Evolutionary conservation across 495 filamentous ascomycete species (phyloP).

Genomic region (Pyrenopolyporus hunteri): DNA sequence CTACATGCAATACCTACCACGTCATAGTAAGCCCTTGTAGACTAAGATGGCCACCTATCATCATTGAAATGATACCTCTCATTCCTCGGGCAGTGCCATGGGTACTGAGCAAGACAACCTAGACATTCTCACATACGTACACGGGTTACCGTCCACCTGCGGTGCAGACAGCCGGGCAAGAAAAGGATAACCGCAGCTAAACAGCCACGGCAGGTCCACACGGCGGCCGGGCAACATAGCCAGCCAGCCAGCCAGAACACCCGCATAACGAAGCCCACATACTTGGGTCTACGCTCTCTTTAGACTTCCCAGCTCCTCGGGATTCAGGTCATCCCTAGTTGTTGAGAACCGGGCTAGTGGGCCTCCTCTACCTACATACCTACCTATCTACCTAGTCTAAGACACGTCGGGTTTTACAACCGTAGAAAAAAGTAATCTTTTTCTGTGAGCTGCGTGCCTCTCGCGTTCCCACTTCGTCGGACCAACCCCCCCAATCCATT

Average conservation of each 20-base stretch:
- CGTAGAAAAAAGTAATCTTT: slow-evolving; percentile 24
- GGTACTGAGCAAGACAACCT: slow-evolving; percentile 12
- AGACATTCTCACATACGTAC: slow-evolving; percentile 18
- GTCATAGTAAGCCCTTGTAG: too few relatives aligned
- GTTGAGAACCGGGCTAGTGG: slow-evolving; percentile 5
- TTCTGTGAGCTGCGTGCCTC: slow-evolving; percentile 35
- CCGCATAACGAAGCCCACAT: slow-evolving; percentile 23
- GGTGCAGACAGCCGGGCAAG: slow-evolving; percentile 39
- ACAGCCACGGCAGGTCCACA: slow-evolving; percentile 35
- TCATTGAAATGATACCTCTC: too few relatives aligned
- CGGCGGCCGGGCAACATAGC: slow-evolving; percentile 22
- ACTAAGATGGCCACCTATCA: too few relatives aligned
- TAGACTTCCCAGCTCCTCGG: slow-evolving; percentile 23
- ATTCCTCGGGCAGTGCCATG: too few relatives aligned
- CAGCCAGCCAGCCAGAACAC: slow-evolving; percentile 26
- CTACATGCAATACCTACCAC: too few relatives aligned
- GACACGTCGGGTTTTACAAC: slow-evolving; percentile 38
- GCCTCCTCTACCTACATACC: too few relatives aligned
- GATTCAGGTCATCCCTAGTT: not conserved
- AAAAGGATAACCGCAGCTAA: slow-evolving; percentile 39
- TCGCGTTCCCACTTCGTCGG: slow-evolving; percentile 34
- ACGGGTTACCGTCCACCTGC: slow-evolving; percentile 30
- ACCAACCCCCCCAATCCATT: slow-evolving; percentile 34
- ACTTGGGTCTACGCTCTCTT: not conserved
- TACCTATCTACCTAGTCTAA: too few relatives aligned